These are phyloP conservation scores for Penicillium paneum DNA, from an alignment of 2,329 filamentous ascomycete genomes.

Conservation along the genomic window DNA sequence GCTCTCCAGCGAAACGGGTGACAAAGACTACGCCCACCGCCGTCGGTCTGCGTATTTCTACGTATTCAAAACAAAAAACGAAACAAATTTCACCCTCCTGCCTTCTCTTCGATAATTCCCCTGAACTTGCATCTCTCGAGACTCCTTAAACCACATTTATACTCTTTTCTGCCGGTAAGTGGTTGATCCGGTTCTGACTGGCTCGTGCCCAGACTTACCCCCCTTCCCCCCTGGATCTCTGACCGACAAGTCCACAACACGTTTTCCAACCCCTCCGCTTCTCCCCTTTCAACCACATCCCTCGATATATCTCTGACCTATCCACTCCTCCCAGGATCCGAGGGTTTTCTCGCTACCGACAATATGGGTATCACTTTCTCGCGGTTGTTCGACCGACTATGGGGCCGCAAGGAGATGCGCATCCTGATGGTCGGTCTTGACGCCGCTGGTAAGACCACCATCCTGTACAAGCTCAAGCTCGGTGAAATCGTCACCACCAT, in stretches of 20 bases:
- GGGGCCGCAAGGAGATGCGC: constrained; percentile 99
- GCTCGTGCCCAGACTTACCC: constrained; percentile 2
- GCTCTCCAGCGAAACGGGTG: constrained; percentile 23
- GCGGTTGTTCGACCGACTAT: constrained; percentile 92
- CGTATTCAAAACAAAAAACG: constrained; percentile 36
- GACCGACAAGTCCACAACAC: constrained; percentile 23
- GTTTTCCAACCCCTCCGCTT: constrained; percentile 21
- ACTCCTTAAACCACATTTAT: not conserved
- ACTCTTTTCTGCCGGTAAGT: constrained; percentile 14
- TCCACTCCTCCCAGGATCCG: constrained; percentile 11
- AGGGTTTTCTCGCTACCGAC: constrained; percentile 32
- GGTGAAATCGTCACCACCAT: constrained; percentile 98
- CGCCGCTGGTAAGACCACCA: constrained; percentile 99
- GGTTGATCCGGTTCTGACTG: not conserved
- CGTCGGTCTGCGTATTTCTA: constrained; percentile 34
- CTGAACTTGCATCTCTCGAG: constrained; percentile 13
- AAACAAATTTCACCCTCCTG: constrained; percentile 12
- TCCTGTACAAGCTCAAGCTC: constrained; percentile 99
- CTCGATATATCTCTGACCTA: constrained; percentile 10
- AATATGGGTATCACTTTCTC: constrained; percentile 98
- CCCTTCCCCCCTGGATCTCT: constrained; percentile 11
- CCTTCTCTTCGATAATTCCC: constrained; percentile 13
- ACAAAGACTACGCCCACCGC: constrained; percentile 39
- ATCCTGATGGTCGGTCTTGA: constrained; percentile 99
- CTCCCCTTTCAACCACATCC: constrained; percentile 11